phyloP scores from a whole-genome alignment of 352 stramenopile species.

The Phytophthora nicotianae region DNA sequence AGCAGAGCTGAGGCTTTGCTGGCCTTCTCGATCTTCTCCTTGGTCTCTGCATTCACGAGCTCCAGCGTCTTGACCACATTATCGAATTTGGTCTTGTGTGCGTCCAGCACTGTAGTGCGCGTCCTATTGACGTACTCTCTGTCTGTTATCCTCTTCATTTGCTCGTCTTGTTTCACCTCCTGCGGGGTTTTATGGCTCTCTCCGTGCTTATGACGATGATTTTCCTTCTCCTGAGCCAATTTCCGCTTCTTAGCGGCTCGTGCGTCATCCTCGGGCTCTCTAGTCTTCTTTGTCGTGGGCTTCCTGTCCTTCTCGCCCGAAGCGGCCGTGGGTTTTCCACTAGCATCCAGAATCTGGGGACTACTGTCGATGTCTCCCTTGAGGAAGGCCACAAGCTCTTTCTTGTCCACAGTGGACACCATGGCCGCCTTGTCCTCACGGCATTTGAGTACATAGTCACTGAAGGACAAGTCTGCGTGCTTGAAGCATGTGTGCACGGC shows the following conservation, averaged over 20 bases:
- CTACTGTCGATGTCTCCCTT: constrained; percentile 85
- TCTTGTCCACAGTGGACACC: constrained; percentile 89
- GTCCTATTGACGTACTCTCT: constrained; percentile 73
- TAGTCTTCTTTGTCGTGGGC: constrained; percentile 13
- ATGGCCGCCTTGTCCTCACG: constrained; percentile 77
- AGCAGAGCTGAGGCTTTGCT: constrained; percentile 66
- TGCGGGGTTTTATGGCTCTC: constrained; percentile 36
- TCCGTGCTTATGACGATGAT: constrained; percentile 38
- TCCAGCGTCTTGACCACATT: constrained; percentile 83
- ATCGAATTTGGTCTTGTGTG: constrained; percentile 84
- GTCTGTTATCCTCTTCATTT: constrained; percentile 67
- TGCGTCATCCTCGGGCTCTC: constrained; percentile 19
- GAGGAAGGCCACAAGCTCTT: constrained; percentile 84
- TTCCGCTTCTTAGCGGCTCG: constrained; percentile 53
- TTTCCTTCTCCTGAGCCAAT: constrained; percentile 14
- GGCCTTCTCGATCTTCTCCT: constrained; percentile 88
- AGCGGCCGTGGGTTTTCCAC: constrained; percentile 12
- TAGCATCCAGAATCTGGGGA: constrained; percentile 61
- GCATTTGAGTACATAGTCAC: constrained; percentile 88
- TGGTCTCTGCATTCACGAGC: constrained; percentile 81
- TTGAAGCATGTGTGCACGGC: constrained; percentile 85
- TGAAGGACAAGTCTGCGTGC: constrained; percentile 72
- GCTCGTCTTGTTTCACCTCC: constrained; percentile 43
- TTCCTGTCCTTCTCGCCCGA: constrained; percentile 22
- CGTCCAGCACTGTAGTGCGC: constrained; percentile 77